Conservation (phyloP, 2,329 filamentous ascomycete genomes). For the Fusarium torulosum region DNA sequence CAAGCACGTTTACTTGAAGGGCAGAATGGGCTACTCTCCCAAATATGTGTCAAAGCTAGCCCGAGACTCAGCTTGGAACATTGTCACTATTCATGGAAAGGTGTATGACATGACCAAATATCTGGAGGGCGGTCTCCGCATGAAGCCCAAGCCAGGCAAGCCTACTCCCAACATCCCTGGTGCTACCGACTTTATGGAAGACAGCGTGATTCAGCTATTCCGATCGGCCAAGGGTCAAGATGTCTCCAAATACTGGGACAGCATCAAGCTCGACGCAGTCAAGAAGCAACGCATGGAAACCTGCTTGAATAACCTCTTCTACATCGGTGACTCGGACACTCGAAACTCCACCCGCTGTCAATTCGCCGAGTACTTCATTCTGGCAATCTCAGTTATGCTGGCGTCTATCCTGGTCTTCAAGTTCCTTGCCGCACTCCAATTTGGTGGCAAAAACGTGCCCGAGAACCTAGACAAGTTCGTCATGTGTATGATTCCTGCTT, state of each 20-base stretch:
- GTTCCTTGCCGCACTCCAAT: constrained; percentile 95
- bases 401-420: constrained; percentile 91
- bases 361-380: constrained; percentile 89
- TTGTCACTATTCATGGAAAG: constrained; percentile 82
- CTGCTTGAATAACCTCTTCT: constrained; percentile 95
- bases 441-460: constrained; percentile 88
- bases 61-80: constrained; percentile 70
- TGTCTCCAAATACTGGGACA: constrained; percentile 85
- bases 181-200: constrained; percentile 84
- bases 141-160: constrained; percentile 68
- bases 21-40: constrained; percentile 84
- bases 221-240: constrained; percentile 80
- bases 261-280: constrained; percentile 69
- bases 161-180: constrained; percentile 59
- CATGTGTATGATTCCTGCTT: constrained; percentile 97
- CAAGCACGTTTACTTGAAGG: constrained; percentile 84
- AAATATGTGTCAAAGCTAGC: constrained; percentile 80
- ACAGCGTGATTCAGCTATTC: constrained; percentile 80
- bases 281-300: constrained; percentile 77
- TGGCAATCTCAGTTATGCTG: constrained; percentile 85
- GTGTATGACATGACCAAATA: constrained; percentile 95
- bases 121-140: constrained; percentile 76
- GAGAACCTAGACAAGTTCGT: constrained; percentile 99
- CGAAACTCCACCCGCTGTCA: constrained; percentile 86
- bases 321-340: constrained; percentile 91